A percentile compares a stretch with the other conserved stretches of the same genome.
These are phyloP conservation scores for Dictyostelium firmibasis DNA, from an alignment of 78 protist genomes.

Conservation along the genomic window DNA sequence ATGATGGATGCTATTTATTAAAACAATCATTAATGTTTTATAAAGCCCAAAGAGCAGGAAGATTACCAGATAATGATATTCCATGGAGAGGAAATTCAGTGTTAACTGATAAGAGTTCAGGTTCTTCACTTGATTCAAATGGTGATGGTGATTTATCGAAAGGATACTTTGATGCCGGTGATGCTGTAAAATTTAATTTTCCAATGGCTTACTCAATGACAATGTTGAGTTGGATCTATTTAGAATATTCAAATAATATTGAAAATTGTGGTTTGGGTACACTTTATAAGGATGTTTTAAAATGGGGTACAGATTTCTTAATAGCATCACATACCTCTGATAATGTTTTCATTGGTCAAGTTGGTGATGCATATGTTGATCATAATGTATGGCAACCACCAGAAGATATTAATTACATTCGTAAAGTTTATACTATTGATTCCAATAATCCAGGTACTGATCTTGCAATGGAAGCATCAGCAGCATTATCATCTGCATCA, in stretches of 20 bases:
- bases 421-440: not conserved
- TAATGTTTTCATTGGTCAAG: conserved; percentile 3
- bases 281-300: conserved; percentile 1
- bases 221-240: not conserved
- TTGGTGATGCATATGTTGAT: conserved; percentile 43
- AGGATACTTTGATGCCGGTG: conserved; percentile 79
- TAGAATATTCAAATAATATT: conserved; percentile 7
- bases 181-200: conserved; percentile 21
- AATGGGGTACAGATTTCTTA: conserved; percentile 49
- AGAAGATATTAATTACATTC: not conserved
- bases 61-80: conserved; percentile 32
- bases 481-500: conserved; percentile 27
- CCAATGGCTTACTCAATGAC: conserved; percentile 63
- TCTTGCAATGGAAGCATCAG: conserved; percentile 22
- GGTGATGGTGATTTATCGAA: conserved; percentile 44
- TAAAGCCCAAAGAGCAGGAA: conserved; percentile 33
- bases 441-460: conserved; percentile 25
- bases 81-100: conserved; percentile 35
- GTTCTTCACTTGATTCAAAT: not conserved
- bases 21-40: conserved; percentile 8
- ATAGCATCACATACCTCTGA: conserved; percentile 9
- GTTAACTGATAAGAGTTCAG: not conserved
- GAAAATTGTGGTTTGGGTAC: not conserved
- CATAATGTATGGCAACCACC: conserved; percentile 35
- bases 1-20: not conserved